Evolutionary conservation across 164 flowering plant genomes (phyloP), one percentile per base, ranked within the genome.

Genomic region (Dillenia turbinata): DNA sequence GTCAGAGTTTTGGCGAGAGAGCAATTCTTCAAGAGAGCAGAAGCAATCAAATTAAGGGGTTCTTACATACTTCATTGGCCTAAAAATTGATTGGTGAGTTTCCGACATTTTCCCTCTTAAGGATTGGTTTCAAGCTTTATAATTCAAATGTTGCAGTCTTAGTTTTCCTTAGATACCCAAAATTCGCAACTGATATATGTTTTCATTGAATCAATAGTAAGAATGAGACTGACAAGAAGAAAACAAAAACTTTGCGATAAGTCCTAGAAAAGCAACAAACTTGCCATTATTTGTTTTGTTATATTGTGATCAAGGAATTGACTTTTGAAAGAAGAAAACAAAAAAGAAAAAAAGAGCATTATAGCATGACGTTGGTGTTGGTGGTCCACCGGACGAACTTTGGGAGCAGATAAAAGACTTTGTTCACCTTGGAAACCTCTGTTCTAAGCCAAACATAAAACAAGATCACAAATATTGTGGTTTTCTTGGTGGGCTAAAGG

Each of bases 1-100:
- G 81, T 86, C 33, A 70, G 71, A 44, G n/a, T 10, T 24, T 53
- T 70, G 24, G 50, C 71, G 14, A 74, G 64, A 54, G 74, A 74
- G 45, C 77, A 74, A 53, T 74, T 66, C 71, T 56, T 59, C 61
- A 66, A 48, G 56, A 72, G 83, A 54, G 69, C 63, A 49, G 52
- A 0, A 63, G 4, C 51, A 4, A 53, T 15, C 49, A 70, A 67
- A 54, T 47, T 59, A 33, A 61, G 56, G 15, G 44, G 57, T 47
- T 53, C 61, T 47, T 12, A 63, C 8, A 52, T 55, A 46, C 44
- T 62, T 45, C 45, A 54, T 50, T 52, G 43, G 53, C 51, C 22
- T 33, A 33, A 5, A 17, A 49, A 56, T 19, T 17, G 24, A 40
- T n/a, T 17, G 13, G 19, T 48, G 33, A 48, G 33, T 5, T 56